Evolutionary conservation across 306 rosid genomes (phyloP), one percentile per base, ranked within the genome.

Genomic region (Lotus japonicus): DNA sequence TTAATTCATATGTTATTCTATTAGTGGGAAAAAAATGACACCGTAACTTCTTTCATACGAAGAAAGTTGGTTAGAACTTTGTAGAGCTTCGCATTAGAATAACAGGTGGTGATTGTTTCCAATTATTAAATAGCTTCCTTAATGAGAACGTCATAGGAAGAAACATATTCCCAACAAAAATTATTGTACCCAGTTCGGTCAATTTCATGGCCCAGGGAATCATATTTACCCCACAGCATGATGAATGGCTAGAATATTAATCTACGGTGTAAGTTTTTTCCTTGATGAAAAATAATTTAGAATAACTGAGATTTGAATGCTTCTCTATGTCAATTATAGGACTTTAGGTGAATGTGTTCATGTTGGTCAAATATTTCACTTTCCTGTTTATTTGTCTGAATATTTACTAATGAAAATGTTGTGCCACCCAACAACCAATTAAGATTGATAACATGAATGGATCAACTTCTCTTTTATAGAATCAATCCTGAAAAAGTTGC

Each of bases 151-250:
- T 70, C 68, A 64, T 62, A 71, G 80, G 86, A 43, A 88, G 85
- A 45, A 89, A 88, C 64, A 50, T 52, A 59, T 84, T 86, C 78
- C 70, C 11, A 11, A 38, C 46, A 6, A 52, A 84, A 58, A 79
- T 85, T 39, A 82, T 64, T 38, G 79, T 82, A 67, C 86, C 84
- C 66, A 75, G 54, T 58, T 66, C 50, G 74, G 3, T 56, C 15
- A 73, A 50, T 65, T 84, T 84, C 64, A 79, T 82, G 92, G 86
- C 84, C 69, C 92, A 84, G 42, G 80, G 2, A 80, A 86, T 21
- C 33, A 92, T 79, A 79, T 89, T 84, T 65, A 77, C 87, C 53
- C 77, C 14, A 17, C 84, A 79, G 9, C 75, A 84, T 73, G 78
- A 82, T 73, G 79, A 86, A 17, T 66, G 21, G 83, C 87, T 9